phyloP scores from a whole-genome alignment of 306 rosid species.

The Fagus crenata region DNA sequence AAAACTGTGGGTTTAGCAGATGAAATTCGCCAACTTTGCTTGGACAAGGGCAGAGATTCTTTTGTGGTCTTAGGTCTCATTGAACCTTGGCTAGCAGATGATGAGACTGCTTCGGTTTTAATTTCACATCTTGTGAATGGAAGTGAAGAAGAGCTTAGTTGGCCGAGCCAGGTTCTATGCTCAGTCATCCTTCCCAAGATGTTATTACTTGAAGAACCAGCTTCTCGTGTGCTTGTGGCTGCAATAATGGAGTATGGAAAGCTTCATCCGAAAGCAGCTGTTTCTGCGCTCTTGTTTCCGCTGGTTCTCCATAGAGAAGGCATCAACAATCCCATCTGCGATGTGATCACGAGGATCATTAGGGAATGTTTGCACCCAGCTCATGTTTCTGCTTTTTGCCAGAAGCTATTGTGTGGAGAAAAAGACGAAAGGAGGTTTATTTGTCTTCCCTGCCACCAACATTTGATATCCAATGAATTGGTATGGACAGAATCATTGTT shows the following conservation, averaged over 20 bases:
- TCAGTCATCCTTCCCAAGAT: constrained; percentile 42
- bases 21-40: constrained; percentile 39
- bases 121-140: constrained; percentile 29
- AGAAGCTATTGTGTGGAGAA: constrained; percentile 40
- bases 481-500: constrained; percentile 47
- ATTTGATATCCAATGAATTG: constrained; percentile 31
- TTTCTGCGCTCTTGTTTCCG: constrained; percentile 37
- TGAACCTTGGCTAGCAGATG: constrained; percentile 43
- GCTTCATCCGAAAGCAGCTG: constrained; percentile 34
- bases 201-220: constrained; percentile 35
- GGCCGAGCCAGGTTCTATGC: constrained; percentile 46
- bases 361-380: constrained; percentile 45
- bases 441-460: constrained; percentile 40
- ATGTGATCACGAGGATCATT: constrained; percentile 37
- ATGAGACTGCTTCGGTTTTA: constrained; percentile 42
- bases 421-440: constrained; percentile 36
- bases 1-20: constrained; percentile 26
- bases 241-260: constrained; percentile 37
- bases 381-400: constrained; percentile 44
- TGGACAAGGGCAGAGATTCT: constrained; percentile 23
- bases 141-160: constrained; percentile 30
- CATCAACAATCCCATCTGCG: constrained; percentile 40
- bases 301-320: constrained; percentile 38
- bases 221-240: constrained; percentile 34
- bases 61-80: constrained; percentile 25